Base-by-base conservation (phyloP, 2,329 filamentous ascomycete genomes). In the Xylaria sp. region DNA sequence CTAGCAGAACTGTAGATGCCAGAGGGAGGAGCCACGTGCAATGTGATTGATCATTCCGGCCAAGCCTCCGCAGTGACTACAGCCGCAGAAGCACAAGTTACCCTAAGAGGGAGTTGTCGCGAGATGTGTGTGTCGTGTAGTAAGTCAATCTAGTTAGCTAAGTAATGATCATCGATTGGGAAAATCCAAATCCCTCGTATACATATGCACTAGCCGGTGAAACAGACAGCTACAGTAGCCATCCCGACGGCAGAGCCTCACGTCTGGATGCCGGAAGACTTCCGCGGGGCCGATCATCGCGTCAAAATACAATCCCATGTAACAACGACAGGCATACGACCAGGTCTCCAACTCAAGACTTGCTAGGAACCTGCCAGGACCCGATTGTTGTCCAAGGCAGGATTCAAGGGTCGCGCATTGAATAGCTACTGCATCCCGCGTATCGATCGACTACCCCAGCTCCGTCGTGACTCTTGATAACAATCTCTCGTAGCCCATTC, bases 231-330 rank as follows among this genome's bases (percentile, higher is more conserved):
- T 30, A 25, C 53, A 57, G 20, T 36, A 63, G 23, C 34, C 15
- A 59, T 53, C 50, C 53, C 39, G 60, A 63, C 55, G 53, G 55
- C 67, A 69, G 67, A 69, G 67, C 67, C 67, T 66, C 67, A 69
- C 18, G 41, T 60, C 56, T 66, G 25, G 23, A 57, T 48, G 25
- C 67, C 67, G 63, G 63, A 61, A 69, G 56, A 32, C 67, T 58
- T 69, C 67, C 63, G 48, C 67, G 67, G 56, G 58, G 46, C n/a
- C 66, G 62, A 66, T 65, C 63, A 60, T 66, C 63, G 30, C 46
- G 55, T 65, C 55, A 60, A 59, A 25, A 45, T 32, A 56, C 30
- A 43, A 62, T 52, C 32, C 59, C 50, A 60, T 64, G 60, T n/a
- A 41, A 64, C 55, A 50, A 20, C 50, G 32, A 45, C 60, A 62